phyloP scores from a whole-genome alignment of 805 yeast genomes.

The Ogataea ramenticola region DNA sequence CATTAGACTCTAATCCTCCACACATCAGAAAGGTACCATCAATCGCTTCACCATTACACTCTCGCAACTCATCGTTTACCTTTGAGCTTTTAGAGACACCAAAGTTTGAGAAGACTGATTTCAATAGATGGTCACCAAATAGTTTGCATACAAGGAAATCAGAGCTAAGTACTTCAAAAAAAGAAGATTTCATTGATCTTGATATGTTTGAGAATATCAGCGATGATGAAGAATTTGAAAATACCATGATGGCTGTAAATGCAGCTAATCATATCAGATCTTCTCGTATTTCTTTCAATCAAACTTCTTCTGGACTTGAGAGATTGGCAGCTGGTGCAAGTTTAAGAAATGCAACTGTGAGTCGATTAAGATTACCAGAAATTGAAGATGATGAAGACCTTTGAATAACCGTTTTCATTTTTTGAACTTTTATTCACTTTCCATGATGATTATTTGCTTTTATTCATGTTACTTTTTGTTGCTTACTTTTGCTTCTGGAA shows the following conservation, averaged over 20 bases:
- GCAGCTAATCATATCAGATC: conserved; percentile 20
- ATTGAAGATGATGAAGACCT: not conserved
- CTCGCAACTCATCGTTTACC: conserved; percentile 21
- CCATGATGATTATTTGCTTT: not conserved
- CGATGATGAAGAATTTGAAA: conserved; percentile 9
- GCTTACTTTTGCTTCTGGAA: too few species aligned
- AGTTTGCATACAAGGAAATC: too few species aligned
- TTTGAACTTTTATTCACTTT: not conserved
- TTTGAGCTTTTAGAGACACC: conserved; percentile 16
- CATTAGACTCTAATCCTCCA: not conserved
- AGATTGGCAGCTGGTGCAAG: not conserved
- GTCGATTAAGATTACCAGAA: not conserved
- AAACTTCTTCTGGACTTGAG: not conserved
- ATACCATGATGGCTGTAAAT: conserved; percentile 15
- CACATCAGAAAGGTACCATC: conserved; percentile 15
- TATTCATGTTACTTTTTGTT: not conserved
- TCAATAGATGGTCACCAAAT: not conserved
- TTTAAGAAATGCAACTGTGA: conserved; percentile 4
- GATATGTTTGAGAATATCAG: conserved; percentile 1
- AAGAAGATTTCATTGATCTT: conserved; percentile 1
- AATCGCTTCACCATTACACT: conserved; percentile 16
- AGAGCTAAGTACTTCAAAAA: not conserved
- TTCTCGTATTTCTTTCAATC: conserved; percentile 12
- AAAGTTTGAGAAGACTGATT: conserved; percentile 4
- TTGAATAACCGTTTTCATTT: not conserved